A percentile compares a stretch with the other conserved stretches of the same genome.
Conservation (phyloP, 441 rosid genomes). For the Jatropha multifida region DNA sequence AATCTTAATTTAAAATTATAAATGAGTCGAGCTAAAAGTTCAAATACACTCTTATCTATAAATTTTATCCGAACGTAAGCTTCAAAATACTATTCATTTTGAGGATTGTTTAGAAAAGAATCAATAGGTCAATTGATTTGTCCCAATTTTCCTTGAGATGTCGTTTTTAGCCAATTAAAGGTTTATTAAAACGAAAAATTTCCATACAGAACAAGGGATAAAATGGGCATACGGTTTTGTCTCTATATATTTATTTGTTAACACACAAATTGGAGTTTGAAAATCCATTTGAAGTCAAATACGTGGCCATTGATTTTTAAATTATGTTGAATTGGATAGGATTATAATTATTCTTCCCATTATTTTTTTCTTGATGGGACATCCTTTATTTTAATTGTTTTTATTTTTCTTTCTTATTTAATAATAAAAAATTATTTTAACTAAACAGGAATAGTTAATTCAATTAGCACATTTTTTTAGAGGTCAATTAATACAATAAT, state of each 20-base stretch:
- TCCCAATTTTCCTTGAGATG: too few relatives aligned
- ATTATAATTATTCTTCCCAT: background rate
- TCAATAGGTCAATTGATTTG: too few relatives aligned
- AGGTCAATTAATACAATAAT: too few relatives aligned
- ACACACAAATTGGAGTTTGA: background rate
- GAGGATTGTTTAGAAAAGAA: too few relatives aligned
- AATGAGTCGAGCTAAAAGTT: too few relatives aligned
- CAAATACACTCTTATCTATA: too few relatives aligned
- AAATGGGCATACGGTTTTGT: background rate
- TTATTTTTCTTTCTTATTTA: background rate
- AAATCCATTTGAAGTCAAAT: background rate
- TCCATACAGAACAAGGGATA: background rate
- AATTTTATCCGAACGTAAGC: too few relatives aligned
- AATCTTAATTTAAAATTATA: too few relatives aligned
- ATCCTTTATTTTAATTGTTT: background rate
- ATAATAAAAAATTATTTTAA: background rate
- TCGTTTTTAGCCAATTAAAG: too few relatives aligned
- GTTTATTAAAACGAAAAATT: background rate
- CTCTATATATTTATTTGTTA: background rate
- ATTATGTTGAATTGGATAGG: background rate
- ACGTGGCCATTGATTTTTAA: constrained; percentile 3
- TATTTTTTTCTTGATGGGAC: background rate
- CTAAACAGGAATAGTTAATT: background rate
- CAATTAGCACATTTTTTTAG: background rate
- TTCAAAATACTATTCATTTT: too few relatives aligned